Evolutionary conservation across 306 rosid genomes (phyloP).

Genomic region (Quercus aquifolioides): DNA sequence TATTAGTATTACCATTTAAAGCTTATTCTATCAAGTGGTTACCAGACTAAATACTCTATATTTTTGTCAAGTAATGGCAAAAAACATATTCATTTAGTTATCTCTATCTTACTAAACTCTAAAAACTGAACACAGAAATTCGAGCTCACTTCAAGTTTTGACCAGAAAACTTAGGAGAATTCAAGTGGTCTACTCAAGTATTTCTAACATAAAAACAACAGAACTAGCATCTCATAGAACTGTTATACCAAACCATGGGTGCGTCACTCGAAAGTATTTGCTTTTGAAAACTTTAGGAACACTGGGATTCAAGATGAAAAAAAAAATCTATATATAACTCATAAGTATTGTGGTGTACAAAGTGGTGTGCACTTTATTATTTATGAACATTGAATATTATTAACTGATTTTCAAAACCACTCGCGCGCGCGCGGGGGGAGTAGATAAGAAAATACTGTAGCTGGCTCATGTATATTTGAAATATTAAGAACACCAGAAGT

Average conservation of each 20-base stretch:
- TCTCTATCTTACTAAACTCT: too few species aligned
- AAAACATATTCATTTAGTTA: too few species aligned
- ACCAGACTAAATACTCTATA: too few species aligned
- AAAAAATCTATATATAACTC: constrained; percentile 34
- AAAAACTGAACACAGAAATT: too few species aligned
- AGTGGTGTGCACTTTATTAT: not conserved
- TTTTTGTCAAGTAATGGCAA: too few species aligned
- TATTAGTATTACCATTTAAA: too few species aligned
- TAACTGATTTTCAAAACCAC: constrained; percentile 32
- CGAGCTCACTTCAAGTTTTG: too few species aligned
- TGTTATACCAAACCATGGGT: constrained; percentile 42
- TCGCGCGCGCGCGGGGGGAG: constrained; percentile 3
- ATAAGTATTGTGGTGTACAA: not conserved
- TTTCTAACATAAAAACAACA: not conserved
- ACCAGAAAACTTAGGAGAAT: too few species aligned
- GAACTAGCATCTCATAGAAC: constrained; percentile 40
- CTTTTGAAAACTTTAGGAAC: constrained; percentile 46
- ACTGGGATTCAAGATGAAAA: constrained; percentile 41
- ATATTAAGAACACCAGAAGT: not conserved
- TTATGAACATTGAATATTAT: constrained; percentile 7
- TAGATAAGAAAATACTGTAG: not conserved
- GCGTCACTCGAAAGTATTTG: constrained; percentile 18
- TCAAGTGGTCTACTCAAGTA: too few species aligned
- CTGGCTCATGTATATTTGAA: constrained; percentile 5
- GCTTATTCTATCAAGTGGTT: too few species aligned